Evolutionary conservation across 495 filamentous ascomycete genomes (phyloP).

Genomic region (Lophium mytilinum): DNA sequence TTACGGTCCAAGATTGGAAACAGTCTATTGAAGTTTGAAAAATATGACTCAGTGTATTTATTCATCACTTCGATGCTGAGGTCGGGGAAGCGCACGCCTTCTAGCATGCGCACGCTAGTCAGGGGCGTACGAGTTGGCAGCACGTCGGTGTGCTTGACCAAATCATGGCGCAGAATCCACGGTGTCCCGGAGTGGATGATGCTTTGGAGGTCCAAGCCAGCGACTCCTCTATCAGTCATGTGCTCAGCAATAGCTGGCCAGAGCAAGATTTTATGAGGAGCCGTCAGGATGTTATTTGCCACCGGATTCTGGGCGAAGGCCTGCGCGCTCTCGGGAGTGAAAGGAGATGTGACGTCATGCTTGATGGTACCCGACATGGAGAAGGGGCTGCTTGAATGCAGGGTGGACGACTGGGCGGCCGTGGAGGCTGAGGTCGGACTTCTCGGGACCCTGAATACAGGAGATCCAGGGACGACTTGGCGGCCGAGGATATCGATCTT

Average conservation of each 20-base stretch:
- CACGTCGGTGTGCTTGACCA: constrained; percentile 30
- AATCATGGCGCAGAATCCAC: constrained; percentile 38
- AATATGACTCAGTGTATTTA: background rate
- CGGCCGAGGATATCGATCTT: constrained; percentile 22
- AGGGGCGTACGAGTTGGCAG: constrained; percentile 6
- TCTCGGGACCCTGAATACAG: background rate
- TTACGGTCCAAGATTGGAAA: constrained; percentile 50
- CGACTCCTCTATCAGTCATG: constrained; percentile 36
- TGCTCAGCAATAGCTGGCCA: constrained; percentile 43
- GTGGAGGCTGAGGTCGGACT: background rate
- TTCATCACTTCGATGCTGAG: constrained; percentile 45
- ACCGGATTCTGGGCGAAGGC: constrained; percentile 34
- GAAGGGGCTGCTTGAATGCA: too few relatives aligned
- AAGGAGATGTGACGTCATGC: too few relatives aligned
- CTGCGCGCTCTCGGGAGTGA: too few relatives aligned
- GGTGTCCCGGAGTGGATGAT: constrained; percentile 38
- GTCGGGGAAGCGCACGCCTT: constrained; percentile 26
- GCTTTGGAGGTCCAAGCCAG: constrained; percentile 14
- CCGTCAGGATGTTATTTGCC: constrained; percentile 31
- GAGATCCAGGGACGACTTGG: background rate
- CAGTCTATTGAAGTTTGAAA: constrained; percentile 42
- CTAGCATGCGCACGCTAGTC: too few relatives aligned
- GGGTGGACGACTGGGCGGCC: constrained; percentile 6
- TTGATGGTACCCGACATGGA: too few relatives aligned
- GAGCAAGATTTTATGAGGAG: constrained; percentile 49